These are phyloP conservation scores for Mycena amicta DNA, from an alignment of 768 basidiomycete genomes.

Conservation along the genomic window DNA sequence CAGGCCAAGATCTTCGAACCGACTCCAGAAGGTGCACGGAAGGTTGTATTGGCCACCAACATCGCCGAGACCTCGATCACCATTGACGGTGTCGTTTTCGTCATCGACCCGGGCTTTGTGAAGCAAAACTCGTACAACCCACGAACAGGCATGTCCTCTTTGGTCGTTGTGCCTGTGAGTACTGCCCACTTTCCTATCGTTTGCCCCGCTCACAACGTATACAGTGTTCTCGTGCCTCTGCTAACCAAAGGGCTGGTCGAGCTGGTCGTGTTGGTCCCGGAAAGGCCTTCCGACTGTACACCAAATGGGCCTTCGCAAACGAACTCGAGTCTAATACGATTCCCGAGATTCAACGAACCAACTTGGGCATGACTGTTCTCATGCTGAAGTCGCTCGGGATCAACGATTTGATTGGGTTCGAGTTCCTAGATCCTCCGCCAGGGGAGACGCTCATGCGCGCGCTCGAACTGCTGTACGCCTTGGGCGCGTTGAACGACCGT, in stretches of 20 bases:
- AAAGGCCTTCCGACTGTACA: constrained; percentile 97
- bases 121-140: constrained; percentile 99
- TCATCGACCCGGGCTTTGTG: constrained; percentile 98
- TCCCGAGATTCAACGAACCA: constrained; percentile 98
- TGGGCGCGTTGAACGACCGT: constrained; percentile 94
- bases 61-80: constrained; percentile 99
- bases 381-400: constrained; percentile 96
- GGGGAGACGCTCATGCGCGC: constrained; percentile 97
- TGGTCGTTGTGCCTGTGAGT: constrained; percentile 92
- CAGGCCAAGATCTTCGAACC: constrained; percentile 99
- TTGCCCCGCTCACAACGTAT: too few relatives aligned
- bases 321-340: constrained; percentile 97
- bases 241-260: constrained; percentile 94
- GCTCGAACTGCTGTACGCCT: constrained; percentile 89
- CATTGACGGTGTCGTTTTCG: constrained; percentile 98
- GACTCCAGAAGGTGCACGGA: constrained; percentile 93
- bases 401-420: constrained; percentile 97
- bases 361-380: constrained; percentile 92
- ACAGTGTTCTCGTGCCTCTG: constrained; percentile 95
- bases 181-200: too few relatives aligned
- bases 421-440: constrained; percentile 97
- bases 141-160: constrained; percentile 95
- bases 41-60: constrained; percentile 97
- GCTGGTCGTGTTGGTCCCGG: constrained; percentile 98
- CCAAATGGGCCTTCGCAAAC: constrained; percentile 96